Evolutionary conservation across 345 rosid genomes (phyloP).

Genomic region (Dovyalis caffra): DNA sequence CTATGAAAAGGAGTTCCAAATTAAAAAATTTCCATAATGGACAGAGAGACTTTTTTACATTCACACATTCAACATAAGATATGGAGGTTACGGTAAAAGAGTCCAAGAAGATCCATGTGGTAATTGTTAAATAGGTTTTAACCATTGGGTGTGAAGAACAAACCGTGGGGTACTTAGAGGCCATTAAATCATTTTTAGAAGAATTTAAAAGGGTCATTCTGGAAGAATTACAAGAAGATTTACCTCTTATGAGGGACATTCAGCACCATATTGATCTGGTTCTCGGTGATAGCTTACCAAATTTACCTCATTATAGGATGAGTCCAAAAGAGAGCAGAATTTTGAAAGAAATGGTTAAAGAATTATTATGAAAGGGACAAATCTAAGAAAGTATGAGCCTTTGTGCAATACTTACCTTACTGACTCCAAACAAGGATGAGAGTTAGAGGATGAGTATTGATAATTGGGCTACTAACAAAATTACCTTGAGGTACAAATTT

Average conservation of each 20-base stretch:
- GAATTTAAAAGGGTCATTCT: neutral
- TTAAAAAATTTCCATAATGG: too few relatives aligned
- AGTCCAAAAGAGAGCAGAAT: neutral
- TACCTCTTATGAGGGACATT: neutral
- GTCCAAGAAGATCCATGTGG: neutral
- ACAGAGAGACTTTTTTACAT: neutral
- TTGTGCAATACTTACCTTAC: neutral
- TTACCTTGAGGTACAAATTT: neutral
- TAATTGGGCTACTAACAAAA: neutral
- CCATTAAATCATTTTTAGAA: too few relatives aligned
- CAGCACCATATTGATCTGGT: neutral
- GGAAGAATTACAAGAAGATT: neutral
- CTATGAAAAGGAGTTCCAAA: neutral
- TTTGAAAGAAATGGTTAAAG: neutral
- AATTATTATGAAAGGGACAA: neutral
- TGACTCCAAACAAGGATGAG: neutral
- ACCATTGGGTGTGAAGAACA: neutral
- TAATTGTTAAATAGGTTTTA: neutral
- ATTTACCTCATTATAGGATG: neutral
- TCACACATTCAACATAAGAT: neutral
- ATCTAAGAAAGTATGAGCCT: neutral
- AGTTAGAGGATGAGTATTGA: neutral
- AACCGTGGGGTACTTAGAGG: neutral
- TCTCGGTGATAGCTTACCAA: neutral
- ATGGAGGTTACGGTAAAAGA: neutral